Conservation (phyloP, 805 yeast genomes). For the Saccharomyces kudriavzevii region DNA sequence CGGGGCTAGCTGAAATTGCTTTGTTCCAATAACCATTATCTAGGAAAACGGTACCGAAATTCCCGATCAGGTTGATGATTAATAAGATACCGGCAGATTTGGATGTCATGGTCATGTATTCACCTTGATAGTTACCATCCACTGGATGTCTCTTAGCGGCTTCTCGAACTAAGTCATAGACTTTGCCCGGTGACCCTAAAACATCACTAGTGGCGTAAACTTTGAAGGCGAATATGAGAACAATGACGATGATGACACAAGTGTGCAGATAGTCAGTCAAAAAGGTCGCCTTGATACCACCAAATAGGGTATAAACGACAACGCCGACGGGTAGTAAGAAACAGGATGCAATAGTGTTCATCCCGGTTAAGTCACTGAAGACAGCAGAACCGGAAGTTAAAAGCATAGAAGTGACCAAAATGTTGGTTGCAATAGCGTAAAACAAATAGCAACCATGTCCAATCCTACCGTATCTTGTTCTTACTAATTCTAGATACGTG, state of each 20-base stretch:
- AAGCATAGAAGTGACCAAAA: slow-evolving; percentile 87
- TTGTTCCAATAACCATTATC: slow-evolving; percentile 87
- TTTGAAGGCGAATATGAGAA: slow-evolving; percentile 72
- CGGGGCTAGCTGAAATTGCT: slow-evolving; percentile 80
- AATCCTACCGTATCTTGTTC: slow-evolving; percentile 67
- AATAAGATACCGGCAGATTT: slow-evolving; percentile 82
- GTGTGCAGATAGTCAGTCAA: slow-evolving; percentile 77
- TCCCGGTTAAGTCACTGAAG: slow-evolving; percentile 71
- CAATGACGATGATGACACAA: slow-evolving; percentile 66
- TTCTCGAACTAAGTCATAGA: slow-evolving; percentile 64
- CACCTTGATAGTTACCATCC: slow-evolving; percentile 75
- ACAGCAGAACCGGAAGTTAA: slow-evolving; percentile 87
- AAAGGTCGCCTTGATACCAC: slow-evolving; percentile 79
- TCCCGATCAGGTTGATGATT: slow-evolving; percentile 81
- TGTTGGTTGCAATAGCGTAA: slow-evolving; percentile 81
- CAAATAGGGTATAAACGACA: slow-evolving; percentile 63
- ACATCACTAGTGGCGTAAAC: slow-evolving; percentile 61
- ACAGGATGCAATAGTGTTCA: slow-evolving; percentile 73
- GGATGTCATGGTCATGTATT: slow-evolving; percentile 82
- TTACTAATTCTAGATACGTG: slow-evolving; percentile 79
- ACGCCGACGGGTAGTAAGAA: slow-evolving; percentile 78
- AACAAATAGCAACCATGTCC: slow-evolving; percentile 66
- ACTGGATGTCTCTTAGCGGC: slow-evolving; percentile 58
- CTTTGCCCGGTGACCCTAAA: slow-evolving; percentile 75
- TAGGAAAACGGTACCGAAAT: slow-evolving; percentile 80